A percentile compares a stretch with the other conserved stretches of the same genome.
These are phyloP conservation scores for Paraurostyla sp. DNA, from an alignment of 73 alveolate genomes.

Conservation along the genomic window DNA sequence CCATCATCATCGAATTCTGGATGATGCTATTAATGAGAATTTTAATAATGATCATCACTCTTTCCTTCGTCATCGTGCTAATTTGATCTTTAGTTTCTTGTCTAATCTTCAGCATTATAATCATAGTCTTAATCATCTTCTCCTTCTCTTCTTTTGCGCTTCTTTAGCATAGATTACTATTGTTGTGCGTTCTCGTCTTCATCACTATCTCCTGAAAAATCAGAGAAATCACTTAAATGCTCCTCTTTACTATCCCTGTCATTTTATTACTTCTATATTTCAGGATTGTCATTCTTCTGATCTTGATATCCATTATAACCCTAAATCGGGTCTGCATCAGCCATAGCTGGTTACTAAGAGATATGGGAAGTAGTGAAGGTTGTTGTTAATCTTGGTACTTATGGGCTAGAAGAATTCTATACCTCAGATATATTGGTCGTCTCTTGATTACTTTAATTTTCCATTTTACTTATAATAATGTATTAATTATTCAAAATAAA, in stretches of 20 bases:
- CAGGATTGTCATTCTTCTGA: too few species aligned
- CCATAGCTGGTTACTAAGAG: background rate
- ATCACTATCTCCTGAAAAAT: conserved; percentile 26
- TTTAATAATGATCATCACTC: conserved; percentile 5
- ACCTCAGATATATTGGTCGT: too few species aligned
- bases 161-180: background rate
- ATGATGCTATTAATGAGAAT: conserved; percentile 26
- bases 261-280: too few species aligned
- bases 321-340: background rate
- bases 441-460: too few species aligned
- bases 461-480: too few species aligned
- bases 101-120: background rate
- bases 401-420: too few species aligned
- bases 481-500: too few species aligned
- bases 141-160: conserved; percentile 41
- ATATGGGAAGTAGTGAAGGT: conserved; percentile 14
- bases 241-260: background rate
- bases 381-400: too few species aligned
- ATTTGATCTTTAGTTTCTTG: background rate
- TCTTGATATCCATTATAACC: background rate
- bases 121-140: background rate
- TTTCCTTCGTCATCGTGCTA: conserved; percentile 29
- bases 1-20: conserved; percentile 49
- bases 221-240: conserved; percentile 59
- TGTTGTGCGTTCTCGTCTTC: background rate